Evolutionary conservation across 1,139 yeast species (phyloP), one percentile per base, ranked within the genome.

Genomic region (Insectozyma bohioensis): DNA sequence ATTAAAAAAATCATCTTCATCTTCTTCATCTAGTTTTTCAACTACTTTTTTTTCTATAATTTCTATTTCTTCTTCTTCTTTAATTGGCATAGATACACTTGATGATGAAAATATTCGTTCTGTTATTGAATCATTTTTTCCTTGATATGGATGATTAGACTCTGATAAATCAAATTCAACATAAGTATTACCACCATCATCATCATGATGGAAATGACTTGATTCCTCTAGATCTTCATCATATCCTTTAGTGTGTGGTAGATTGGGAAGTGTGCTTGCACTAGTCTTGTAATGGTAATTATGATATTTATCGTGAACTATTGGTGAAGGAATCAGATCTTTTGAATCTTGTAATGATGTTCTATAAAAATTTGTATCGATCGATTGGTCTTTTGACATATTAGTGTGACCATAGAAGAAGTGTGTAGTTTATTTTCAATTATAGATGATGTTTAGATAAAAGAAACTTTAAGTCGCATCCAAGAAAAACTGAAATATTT

Each of bases 1-100:
- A 36, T 49, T 48, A 42, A 67, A 67, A 43, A 67, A 67, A 38
- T 65, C 72, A 26, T 65, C 67, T 4, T 56, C 67, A 11, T 42
- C 43, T 12, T 39, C 33, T 35, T 17, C 14, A 4, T 4, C 20
- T 18, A 20, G 15, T 24, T 23, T 35, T 33, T 25, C 34, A 25
- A 18, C 33, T 30, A 12, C 10, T 23, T 29, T 26, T 32, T 28
- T 14, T 31, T 36, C 31, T 26, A 14, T 13, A 26, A 16, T 13
- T n/a, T 19, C 33, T 11, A 14, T 13, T 18, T 26, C 33, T 31
- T 12, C 21, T 6, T 30, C 19, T 12, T 25, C 28, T 5, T 30
- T 33, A 12, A 23, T 30, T 4, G 32, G 28, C 1, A 33, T 32
- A 13, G 26, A 25, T 23, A 32, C 13, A 15, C 15, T 35, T 12